Percentiles rank a stretch among this genome's conserved stretches.
phyloP scores from a whole-genome alignment of 176 grass and related monocot genomes.

The Triticum turgidum region DNA sequence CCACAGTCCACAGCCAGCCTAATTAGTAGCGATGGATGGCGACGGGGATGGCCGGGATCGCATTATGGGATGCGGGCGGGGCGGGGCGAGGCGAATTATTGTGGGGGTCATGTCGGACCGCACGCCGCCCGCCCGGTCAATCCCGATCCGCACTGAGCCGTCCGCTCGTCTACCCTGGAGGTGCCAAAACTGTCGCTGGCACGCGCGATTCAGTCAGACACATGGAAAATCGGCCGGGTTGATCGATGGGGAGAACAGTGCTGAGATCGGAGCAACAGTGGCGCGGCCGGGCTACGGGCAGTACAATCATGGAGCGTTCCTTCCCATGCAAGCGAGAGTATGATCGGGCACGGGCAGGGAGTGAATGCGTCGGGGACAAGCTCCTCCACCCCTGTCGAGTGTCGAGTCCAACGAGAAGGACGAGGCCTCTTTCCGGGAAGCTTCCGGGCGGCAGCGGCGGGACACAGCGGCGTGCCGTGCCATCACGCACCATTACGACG shows the following conservation, averaged over 20 bases:
- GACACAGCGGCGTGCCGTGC: background rate
- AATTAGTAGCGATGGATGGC: background rate
- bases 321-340: background rate
- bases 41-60: background rate
- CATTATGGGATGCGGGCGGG: background rate
- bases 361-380: background rate
- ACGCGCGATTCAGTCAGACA: no score
- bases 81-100: constrained; percentile 19
- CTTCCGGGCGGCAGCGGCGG: constrained; percentile 35
- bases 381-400: background rate
- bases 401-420: no score
- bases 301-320: background rate
- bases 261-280: background rate
- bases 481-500: background rate
- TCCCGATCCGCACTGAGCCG: background rate
- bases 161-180: background rate
- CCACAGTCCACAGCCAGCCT: background rate
- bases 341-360: background rate
- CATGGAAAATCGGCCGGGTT: background rate
- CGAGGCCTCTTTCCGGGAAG: constrained; percentile 34
- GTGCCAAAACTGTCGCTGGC: background rate
- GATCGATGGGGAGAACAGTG: background rate
- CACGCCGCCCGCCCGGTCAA: background rate
- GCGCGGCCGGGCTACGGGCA: background rate
- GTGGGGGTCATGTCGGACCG: background rate